Evolutionary conservation across 129 eudicot species (phyloP).

Genomic region (Saussurea involucrata): DNA sequence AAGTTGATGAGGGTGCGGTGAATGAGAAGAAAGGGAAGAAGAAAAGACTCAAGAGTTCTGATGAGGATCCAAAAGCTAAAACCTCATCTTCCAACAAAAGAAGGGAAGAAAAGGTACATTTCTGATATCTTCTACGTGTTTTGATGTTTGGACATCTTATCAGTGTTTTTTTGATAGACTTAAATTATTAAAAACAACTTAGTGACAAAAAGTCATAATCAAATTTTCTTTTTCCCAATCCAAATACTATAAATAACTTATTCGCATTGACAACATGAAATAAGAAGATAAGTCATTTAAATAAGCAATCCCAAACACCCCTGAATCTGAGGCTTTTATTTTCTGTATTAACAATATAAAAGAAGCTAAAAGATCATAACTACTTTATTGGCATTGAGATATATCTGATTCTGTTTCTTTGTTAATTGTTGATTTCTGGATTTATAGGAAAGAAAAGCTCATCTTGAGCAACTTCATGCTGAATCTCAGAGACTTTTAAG

Average conservation of each 20-base stretch:
- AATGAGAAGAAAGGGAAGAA: conserved; percentile 41
- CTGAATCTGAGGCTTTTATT: neutral
- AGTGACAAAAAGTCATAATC: no score
- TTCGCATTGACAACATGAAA: no score
- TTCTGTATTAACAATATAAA: neutral
- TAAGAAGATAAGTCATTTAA: no score
- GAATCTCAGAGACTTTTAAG: conserved; percentile 82
- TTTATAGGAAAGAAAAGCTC: conserved; percentile 64
- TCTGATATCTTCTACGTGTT: neutral
- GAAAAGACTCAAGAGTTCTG: conserved; percentile 33
- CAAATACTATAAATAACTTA: no score
- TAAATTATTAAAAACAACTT: no score
- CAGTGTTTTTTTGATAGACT: neutral
- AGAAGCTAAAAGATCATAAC: neutral
- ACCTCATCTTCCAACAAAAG: conserved; percentile 32
- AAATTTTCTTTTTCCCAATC: no score
- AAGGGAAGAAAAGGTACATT: conserved; percentile 61
- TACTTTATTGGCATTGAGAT: neutral
- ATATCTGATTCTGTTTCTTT: neutral
- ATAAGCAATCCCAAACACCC: neutral
- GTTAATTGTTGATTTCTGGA: neutral
- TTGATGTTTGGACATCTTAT: neutral
- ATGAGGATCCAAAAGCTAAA: conserved; percentile 32
- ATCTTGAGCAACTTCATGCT: conserved; percentile 69
- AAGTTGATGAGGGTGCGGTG: conserved; percentile 4